A percentile compares a stretch with the other conserved stretches of the same genome.
These are phyloP conservation scores for Cercospora zeae-maydis DNA, from an alignment of 2,329 filamentous ascomycete genomes.

Conservation along the genomic window DNA sequence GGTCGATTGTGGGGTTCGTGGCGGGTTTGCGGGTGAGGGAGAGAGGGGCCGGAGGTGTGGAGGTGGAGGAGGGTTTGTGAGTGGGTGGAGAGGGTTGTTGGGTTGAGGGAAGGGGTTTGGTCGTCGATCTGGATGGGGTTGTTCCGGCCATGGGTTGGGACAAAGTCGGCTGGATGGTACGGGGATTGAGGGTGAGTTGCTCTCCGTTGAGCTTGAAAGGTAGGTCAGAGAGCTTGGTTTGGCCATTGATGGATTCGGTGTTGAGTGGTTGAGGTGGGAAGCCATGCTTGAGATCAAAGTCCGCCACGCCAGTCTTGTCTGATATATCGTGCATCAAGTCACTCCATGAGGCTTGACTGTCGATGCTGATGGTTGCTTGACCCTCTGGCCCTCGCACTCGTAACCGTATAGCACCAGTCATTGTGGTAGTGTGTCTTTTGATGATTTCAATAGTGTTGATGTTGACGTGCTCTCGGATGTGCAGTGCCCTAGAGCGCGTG, in stretches of 20 bases:
- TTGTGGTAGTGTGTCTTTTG: background rate
- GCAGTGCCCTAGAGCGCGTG: too few species aligned
- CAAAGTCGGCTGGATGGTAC: constrained; percentile 40
- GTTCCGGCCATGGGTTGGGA: constrained; percentile 32
- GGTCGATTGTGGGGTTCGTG: constrained; percentile 51
- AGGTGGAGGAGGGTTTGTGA: constrained; percentile 18
- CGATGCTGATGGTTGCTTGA: constrained; percentile 64
- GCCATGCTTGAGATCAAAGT: constrained; percentile 77
- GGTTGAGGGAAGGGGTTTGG: constrained; percentile 27
- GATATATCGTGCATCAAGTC: constrained; percentile 60
- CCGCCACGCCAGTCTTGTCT: constrained; percentile 60
- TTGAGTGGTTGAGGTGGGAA: constrained; percentile 73
- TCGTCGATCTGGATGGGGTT: constrained; percentile 24
- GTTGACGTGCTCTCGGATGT: background rate
- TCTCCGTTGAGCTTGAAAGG: constrained; percentile 64
- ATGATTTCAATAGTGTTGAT: background rate
- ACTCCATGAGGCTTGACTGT: constrained; percentile 63
- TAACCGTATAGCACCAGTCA: constrained; percentile 58
- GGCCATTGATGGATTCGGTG: constrained; percentile 51
- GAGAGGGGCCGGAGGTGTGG: constrained; percentile 33
- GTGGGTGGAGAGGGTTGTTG: constrained; percentile 24
- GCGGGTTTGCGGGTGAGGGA: constrained; percentile 45
- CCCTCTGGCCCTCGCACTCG: constrained; percentile 73
- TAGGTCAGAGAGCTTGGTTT: constrained; percentile 52
- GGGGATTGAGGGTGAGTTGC: constrained; percentile 60